Evolutionary conservation across 176 grass and related monocot species (phyloP).

Genomic region (Hordeum vulgare): MorexV3_pseudomolecules_assembly NC_058521.1:5376244-5376743

Average conservation of each 20-base stretch:
- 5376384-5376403: slow-evolving; percentile 21
- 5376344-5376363: slow-evolving; percentile 23
- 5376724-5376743: neutral
- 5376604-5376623: slow-evolving; percentile 16
- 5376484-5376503: slow-evolving; percentile 32
- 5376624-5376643: slow-evolving; percentile 4
- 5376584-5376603: slow-evolving; percentile 16
- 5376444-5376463: slow-evolving; percentile 13
- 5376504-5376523: slow-evolving; percentile 30
- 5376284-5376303: neutral
- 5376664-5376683: neutral
- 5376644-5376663: slow-evolving; percentile 31
- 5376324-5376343: slow-evolving; percentile 54
- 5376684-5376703: neutral
- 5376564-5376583: neutral
- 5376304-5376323: slow-evolving; percentile 15
- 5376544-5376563: neutral
- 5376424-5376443: slow-evolving; percentile 41
- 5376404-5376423: slow-evolving; percentile 22
- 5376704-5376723: neutral
- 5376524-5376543: slow-evolving; percentile 26
- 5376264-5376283: slow-evolving; percentile 55
- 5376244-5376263: slow-evolving; percentile 82
- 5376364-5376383: slow-evolving; percentile 15
- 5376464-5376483: neutral